These are phyloP conservation scores for Podaxis sp. DNA, from an alignment of 768 basidiomycete species.

Conservation along the genomic window DNA sequence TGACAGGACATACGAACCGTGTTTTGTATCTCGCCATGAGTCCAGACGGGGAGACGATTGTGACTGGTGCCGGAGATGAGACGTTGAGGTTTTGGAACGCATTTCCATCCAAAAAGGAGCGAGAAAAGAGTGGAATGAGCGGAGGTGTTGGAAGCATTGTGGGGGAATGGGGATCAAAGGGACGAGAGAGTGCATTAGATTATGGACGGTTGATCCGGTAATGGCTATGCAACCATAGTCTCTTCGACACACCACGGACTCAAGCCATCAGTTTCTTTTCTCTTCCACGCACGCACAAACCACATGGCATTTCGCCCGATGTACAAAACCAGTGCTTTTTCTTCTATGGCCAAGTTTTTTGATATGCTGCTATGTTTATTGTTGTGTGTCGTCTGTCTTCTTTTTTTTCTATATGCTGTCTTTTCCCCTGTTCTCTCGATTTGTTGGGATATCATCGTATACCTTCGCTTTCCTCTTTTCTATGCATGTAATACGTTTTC, in stretches of 20 bases:
- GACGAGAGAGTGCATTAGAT: constrained; percentile 46
- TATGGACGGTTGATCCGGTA: constrained; percentile 56
- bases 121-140: constrained; percentile 17
- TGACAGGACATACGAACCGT: constrained; percentile 93
- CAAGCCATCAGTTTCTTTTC: background rate
- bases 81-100: constrained; percentile 98
- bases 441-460: background rate
- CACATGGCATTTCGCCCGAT: background rate
- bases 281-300: background rate
- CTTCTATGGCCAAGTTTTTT: background rate
- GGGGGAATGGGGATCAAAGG: constrained; percentile 24
- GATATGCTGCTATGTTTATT: constrained; percentile 13
- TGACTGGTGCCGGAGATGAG: constrained; percentile 97
- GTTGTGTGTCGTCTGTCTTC: background rate
- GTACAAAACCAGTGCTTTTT: background rate
- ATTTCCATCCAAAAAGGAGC: constrained; percentile 72
- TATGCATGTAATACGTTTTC: constrained; percentile 6
- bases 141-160: background rate
- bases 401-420: background rate
- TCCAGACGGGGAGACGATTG: constrained; percentile 96
- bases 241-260: background rate
- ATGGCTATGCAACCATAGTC: background rate
- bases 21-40: constrained; percentile 98
- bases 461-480: background rate
- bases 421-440: background rate